A percentile compares a stretch with the other conserved stretches of the same genome.
Conservation (phyloP, 768 basidiomycete genomes). For the Hygrophoropsis aurantiaca region DNA sequence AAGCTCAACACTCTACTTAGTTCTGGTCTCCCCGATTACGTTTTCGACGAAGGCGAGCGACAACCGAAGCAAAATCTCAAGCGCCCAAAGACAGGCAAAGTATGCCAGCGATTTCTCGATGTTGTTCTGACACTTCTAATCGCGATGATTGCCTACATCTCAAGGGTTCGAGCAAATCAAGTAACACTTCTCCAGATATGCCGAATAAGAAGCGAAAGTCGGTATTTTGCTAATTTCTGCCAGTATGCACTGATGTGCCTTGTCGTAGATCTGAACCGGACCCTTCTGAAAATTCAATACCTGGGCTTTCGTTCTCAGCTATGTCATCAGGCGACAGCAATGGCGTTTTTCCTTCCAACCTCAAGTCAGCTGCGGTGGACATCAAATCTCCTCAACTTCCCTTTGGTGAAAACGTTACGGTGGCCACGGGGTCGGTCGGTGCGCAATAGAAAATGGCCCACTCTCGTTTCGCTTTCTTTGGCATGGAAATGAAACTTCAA, state of each 20-base stretch:
- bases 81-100: conserved; percentile 65
- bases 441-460: conserved; percentile 23
- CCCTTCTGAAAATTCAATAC: conserved; percentile 38
- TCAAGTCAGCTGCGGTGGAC: conserved; percentile 42
- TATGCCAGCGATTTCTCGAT: conserved; percentile 31
- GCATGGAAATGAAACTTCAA: too few species aligned
- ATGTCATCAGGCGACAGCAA: conserved; percentile 34
- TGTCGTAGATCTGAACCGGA: conserved; percentile 42
- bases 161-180: conserved; percentile 64
- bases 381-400: conserved; percentile 62
- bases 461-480: not conserved
- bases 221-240: conserved; percentile 34
- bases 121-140: conserved; percentile 21
- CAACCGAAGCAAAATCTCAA: conserved; percentile 71
- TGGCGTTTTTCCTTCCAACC: conserved; percentile 33
- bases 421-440: conserved; percentile 44
- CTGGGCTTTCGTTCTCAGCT: conserved; percentile 30
- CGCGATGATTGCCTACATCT: conserved; percentile 21
- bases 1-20: conserved; percentile 38
- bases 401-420: conserved; percentile 59
- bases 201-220: conserved; percentile 85
- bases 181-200: conserved; percentile 62
- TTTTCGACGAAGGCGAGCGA: conserved; percentile 80
- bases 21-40: conserved; percentile 74
- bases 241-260: conserved; percentile 27